Evolutionary conservation across 345 rosid species (phyloP).

Genomic region (Euphorbia tirucalli): DNA sequence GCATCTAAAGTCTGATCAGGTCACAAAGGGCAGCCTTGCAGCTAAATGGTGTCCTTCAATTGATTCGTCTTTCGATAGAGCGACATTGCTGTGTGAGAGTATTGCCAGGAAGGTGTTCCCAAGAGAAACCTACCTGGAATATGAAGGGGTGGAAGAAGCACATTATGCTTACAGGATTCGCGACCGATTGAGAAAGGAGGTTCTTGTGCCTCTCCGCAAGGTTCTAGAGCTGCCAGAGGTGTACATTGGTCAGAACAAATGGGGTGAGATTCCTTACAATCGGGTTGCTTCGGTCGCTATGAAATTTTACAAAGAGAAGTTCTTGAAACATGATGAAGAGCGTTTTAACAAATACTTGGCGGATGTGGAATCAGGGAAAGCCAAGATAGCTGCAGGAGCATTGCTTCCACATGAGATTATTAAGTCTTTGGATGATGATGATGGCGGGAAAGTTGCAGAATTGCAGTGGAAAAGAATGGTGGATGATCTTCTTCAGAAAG

Average conservation of each 20-base stretch:
- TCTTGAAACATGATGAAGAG: slow-evolving; percentile 41
- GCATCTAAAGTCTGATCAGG: slow-evolving; percentile 26
- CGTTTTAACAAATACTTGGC: slow-evolving; percentile 42
- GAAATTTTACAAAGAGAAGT: slow-evolving; percentile 54
- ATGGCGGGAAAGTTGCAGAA: slow-evolving; percentile 52
- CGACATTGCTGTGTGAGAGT: slow-evolving; percentile 52
- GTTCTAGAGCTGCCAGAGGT: slow-evolving; percentile 60
- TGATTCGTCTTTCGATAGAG: slow-evolving; percentile 50
- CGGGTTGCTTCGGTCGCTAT: slow-evolving; percentile 63
- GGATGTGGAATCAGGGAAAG: slow-evolving; percentile 45
- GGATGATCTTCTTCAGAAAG: slow-evolving; percentile 40
- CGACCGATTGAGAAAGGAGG: slow-evolving; percentile 38
- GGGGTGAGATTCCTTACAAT: slow-evolving; percentile 49
- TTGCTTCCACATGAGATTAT: slow-evolving; percentile 70
- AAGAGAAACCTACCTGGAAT: slow-evolving; percentile 39
- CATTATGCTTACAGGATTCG: slow-evolving; percentile 50
- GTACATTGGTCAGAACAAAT: slow-evolving; percentile 46
- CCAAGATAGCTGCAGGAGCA: slow-evolving; percentile 54
- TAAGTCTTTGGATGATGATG: slow-evolving; percentile 25
- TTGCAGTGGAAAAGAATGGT: slow-evolving; percentile 62
- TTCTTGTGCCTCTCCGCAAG: slow-evolving; percentile 49
- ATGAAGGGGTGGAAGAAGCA: slow-evolving; percentile 56
- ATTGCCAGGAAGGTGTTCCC: slow-evolving; percentile 52
- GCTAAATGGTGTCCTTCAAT: slow-evolving; percentile 75
- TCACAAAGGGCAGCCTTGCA: slow-evolving; percentile 47